These are phyloP conservation scores for Penicillium sp. DNA, from an alignment of 2,329 filamentous ascomycete species.

Conservation along the genomic window DNA sequence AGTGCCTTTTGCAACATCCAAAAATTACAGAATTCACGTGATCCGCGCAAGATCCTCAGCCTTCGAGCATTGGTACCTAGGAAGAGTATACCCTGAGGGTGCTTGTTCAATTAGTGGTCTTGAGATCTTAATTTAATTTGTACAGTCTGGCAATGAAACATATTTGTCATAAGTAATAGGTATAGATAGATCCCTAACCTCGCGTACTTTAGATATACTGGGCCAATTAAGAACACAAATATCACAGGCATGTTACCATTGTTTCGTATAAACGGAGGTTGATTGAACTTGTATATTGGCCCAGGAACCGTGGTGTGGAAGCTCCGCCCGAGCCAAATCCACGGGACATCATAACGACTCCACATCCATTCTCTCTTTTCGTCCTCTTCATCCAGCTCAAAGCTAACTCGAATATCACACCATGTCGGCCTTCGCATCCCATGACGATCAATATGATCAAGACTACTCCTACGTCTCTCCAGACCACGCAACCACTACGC, in stretches of 20 bases:
- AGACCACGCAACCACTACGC: slow-evolving; percentile 18
- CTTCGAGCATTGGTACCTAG: not conserved
- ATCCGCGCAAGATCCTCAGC: not conserved
- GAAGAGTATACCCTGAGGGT: not conserved
- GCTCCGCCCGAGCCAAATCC: not conserved
- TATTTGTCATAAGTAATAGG: no score
- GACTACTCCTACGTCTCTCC: slow-evolving; percentile 20
- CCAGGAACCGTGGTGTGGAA: no score
- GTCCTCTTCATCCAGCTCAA: not conserved
- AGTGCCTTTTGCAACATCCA: slow-evolving; percentile 2
- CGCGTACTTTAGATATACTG: no score
- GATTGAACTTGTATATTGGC: no score
- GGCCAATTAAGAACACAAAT: no score
- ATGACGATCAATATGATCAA: slow-evolving; percentile 17
- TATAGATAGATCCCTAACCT: no score
- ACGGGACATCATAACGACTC: not conserved
- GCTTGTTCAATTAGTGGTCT: not conserved
- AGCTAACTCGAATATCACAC: not conserved
- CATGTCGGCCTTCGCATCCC: slow-evolving; percentile 24
- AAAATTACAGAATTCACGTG: not conserved
- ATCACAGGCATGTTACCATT: no score
- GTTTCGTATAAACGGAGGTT: no score
- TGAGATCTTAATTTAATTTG: no score
- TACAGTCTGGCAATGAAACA: no score
- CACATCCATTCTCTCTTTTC: not conserved